Percentiles rank a stretch among this genome's conserved stretches.
These are phyloP conservation scores for Inga oerstediana DNA, from an alignment of 306 rosid genomes.

Conservation along the genomic window DNA sequence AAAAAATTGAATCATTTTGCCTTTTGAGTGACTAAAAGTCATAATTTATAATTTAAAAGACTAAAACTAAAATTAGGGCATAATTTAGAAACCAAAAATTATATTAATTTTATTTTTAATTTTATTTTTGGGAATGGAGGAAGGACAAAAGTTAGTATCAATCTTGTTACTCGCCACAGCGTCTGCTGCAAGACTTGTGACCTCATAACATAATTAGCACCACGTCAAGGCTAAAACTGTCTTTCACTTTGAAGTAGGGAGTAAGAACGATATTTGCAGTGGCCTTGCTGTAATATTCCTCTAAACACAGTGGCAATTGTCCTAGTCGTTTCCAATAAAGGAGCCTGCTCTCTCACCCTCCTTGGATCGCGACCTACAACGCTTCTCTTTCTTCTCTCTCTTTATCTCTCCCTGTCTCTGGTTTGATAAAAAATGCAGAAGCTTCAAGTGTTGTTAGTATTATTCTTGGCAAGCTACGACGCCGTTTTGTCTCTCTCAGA, in stretches of 20 bases:
- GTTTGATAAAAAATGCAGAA: slow-evolving; percentile 33
- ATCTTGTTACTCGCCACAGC: slow-evolving; percentile 21
- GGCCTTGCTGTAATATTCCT: slow-evolving; percentile 44
- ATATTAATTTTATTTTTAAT: too few species aligned
- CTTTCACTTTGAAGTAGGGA: neutral
- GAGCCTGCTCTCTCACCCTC: neutral
- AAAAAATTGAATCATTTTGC: too few species aligned
- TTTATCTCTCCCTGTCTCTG: neutral
- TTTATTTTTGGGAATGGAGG: too few species aligned
- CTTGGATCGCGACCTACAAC: neutral
- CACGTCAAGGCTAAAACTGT: neutral
- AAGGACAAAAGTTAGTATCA: slow-evolving; percentile 27
- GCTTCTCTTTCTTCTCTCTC: neutral
- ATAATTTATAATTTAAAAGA: rapidly evolving
- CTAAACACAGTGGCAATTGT: slow-evolving; percentile 32
- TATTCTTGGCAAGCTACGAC: slow-evolving; percentile 43
- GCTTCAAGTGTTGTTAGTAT: slow-evolving; percentile 36
- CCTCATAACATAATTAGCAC: too few species aligned
- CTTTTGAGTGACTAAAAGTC: too few species aligned
- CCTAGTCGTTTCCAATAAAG: slow-evolving; percentile 31
- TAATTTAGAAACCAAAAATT: too few species aligned
- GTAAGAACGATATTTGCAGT: slow-evolving; percentile 17
- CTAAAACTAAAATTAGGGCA: too few species aligned
- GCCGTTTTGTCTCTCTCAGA: slow-evolving; percentile 31
- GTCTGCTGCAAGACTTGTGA: neutral